A percentile compares a stretch with the other conserved stretches of the same genome.
Conservation (phyloP, 305 asterid genomes). For the Solanum hybrid region DNA sequence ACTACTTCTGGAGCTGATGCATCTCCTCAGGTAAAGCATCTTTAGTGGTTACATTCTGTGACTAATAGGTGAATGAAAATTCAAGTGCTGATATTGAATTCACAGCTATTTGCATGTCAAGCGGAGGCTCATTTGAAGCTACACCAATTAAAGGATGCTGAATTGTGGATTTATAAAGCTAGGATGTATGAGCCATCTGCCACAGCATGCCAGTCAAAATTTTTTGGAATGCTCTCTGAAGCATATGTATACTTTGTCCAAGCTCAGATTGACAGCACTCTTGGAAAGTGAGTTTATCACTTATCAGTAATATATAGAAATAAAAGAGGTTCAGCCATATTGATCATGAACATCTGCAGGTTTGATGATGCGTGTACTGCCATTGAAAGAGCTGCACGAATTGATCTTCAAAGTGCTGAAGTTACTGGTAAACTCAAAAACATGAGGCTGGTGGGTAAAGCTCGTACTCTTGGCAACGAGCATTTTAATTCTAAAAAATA, state of each 20-base stretch:
- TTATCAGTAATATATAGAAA: not conserved
- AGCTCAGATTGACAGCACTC: conserved; percentile 59
- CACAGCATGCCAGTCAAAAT: conserved; percentile 21
- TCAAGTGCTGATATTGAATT: conserved; percentile 15
- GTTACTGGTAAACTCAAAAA: conserved; percentile 36
- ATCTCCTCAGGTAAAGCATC: conserved; percentile 62
- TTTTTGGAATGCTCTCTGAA: conserved; percentile 59
- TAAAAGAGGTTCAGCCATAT: conserved; percentile 1
- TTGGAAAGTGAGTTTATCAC: conserved; percentile 51
- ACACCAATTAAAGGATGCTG: conserved; percentile 57
- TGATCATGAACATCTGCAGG: conserved; percentile 30
- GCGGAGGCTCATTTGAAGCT: conserved; percentile 89
- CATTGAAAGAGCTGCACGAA: conserved; percentile 48
- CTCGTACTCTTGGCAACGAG: conserved; percentile 85
- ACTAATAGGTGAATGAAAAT: not conserved
- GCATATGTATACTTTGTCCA: conserved; percentile 54
- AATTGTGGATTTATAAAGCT: conserved; percentile 29
- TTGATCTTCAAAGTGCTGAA: conserved; percentile 55
- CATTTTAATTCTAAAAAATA: conserved; percentile 63
- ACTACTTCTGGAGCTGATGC: conserved; percentile 67
- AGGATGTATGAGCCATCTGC: conserved; percentile 20
- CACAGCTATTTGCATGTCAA: conserved; percentile 76
- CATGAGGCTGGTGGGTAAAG: conserved; percentile 47
- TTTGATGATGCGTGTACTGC: conserved; percentile 54
- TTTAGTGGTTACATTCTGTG: not conserved